phyloP scores from a whole-genome alignment of 1,139 yeast genomes.

The Yamadazyma songkhlaensis region DNA sequence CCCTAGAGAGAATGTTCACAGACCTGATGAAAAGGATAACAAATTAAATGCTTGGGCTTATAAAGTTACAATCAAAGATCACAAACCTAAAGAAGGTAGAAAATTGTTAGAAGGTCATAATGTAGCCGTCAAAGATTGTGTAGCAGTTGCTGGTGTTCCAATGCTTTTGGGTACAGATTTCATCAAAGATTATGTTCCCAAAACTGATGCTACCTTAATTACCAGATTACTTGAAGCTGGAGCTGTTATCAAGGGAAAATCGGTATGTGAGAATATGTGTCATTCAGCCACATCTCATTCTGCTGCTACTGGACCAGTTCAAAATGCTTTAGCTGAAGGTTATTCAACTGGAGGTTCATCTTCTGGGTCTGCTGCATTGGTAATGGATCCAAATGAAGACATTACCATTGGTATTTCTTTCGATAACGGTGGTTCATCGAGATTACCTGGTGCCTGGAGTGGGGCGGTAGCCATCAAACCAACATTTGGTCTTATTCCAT shows the following conservation, averaged over 20 bases:
- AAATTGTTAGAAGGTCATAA: constrained; percentile 4
- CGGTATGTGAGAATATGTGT: constrained; percentile 16
- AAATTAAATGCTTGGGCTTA: constrained; percentile 14
- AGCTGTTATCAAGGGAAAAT: constrained; percentile 12
- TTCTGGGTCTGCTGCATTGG: constrained; percentile 14
- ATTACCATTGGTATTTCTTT: constrained; percentile 14
- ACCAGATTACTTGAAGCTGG: constrained; percentile 15
- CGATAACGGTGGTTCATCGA: constrained; percentile 14
- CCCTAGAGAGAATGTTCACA: constrained; percentile 25
- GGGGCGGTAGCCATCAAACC: constrained; percentile 16
- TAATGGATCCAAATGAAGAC: constrained; percentile 11
- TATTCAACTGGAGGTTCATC: constrained; percentile 16
- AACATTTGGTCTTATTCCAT: constrained; percentile 15
- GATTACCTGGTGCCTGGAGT: constrained; percentile 15
- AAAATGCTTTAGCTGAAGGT: constrained; percentile 13
- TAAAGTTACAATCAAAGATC: constrained; percentile 9
- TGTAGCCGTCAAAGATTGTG: constrained; percentile 12
- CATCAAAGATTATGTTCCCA: constrained; percentile 12
- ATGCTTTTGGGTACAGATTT: constrained; percentile 16
- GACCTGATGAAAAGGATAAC: constrained; percentile 18
- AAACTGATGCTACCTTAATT: constrained; percentile 15
- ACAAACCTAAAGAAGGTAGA: constrained; percentile 2
- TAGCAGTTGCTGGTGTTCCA: constrained; percentile 15
- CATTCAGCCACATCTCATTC: constrained; percentile 16
- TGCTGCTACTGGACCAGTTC: constrained; percentile 15